Evolutionary conservation across 805 yeast species (phyloP).

Genomic region (Pichia rugopelliculosa): DNA sequence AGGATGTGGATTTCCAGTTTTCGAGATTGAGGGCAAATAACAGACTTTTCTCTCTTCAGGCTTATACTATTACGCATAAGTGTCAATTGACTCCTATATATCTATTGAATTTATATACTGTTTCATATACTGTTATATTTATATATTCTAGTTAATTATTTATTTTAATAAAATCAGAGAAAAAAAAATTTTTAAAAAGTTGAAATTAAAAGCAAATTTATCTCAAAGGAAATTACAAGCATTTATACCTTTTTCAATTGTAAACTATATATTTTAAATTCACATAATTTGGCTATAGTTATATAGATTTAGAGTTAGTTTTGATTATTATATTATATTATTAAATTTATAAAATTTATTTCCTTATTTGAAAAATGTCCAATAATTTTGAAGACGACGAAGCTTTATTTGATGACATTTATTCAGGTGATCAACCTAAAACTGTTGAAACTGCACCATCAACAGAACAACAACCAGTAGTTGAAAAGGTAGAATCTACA

Average conservation of each 20-base stretch:
- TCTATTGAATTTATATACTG: background rate
- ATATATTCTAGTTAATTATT: background rate
- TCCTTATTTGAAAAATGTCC: constrained; percentile 36
- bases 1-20: background rate
- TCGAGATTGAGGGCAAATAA: background rate
- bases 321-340: background rate
- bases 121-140: background rate
- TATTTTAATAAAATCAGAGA: background rate
- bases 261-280: constrained; percentile 2
- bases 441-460: constrained; percentile 14
- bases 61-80: background rate
- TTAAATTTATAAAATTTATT: background rate
- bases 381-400: constrained; percentile 78
- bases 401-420: constrained; percentile 88
- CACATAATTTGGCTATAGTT: constrained; percentile 1
- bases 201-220: background rate
- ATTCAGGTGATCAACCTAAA: constrained; percentile 31
- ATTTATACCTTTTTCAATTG: constrained; percentile 1
- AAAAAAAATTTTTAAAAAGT: background rate
- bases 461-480: constrained; percentile 9
- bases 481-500: constrained; percentile 3
- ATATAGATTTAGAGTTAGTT: constrained; percentile 4
- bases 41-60: background rate
- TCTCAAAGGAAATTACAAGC: background rate
- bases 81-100: background rate